Evolutionary conservation across 192 early-diverging fungal species (phyloP).

Genomic region (Blastocladiella britannica): DNA sequence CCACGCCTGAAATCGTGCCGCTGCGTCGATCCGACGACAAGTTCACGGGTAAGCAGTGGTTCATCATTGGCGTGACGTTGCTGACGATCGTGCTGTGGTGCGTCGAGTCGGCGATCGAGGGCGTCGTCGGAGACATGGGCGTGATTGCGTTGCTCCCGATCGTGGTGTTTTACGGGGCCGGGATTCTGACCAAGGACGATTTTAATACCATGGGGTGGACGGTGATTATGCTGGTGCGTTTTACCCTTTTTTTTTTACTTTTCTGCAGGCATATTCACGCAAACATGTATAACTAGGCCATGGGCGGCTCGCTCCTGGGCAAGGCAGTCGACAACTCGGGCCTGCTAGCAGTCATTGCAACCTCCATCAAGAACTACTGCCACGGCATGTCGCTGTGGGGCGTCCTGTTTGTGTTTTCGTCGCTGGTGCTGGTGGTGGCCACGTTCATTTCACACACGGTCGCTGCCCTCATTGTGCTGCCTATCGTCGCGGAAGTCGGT

Average conservation of each 20-base stretch:
- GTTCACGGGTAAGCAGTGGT: constrained; percentile 25
- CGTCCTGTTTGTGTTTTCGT: constrained; percentile 33
- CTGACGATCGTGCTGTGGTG: constrained; percentile 54
- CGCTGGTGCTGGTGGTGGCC: constrained; percentile 40
- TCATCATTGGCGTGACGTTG: constrained; percentile 30
- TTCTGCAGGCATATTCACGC: too few species aligned
- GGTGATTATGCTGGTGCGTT: constrained; percentile 52
- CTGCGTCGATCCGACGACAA: constrained; percentile 19
- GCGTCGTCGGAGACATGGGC: constrained; percentile 46
- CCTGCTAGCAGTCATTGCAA: constrained; percentile 37
- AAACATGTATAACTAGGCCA: too few species aligned
- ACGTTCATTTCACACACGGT: constrained; percentile 64
- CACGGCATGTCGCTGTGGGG: constrained; percentile 22
- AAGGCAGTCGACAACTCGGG: constrained; percentile 50
- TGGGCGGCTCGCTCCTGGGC: constrained; percentile 56
- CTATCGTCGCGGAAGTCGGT: constrained; percentile 49
- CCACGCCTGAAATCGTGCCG: constrained; percentile 18
- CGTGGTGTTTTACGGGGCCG: constrained; percentile 48
- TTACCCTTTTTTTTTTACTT: too few species aligned
- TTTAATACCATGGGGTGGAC: constrained; percentile 69
- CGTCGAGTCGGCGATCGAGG: constrained; percentile 29
- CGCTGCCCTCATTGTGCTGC: constrained; percentile 53
- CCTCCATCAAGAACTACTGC: constrained; percentile 28
- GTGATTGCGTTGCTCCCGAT: constrained; percentile 48
- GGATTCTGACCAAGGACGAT: constrained; percentile 50